Evolutionary conservation across 345 rosid species (phyloP), one percentile per base, ranked within the genome.

Genomic region (Gossypium herbaceum): DNA sequence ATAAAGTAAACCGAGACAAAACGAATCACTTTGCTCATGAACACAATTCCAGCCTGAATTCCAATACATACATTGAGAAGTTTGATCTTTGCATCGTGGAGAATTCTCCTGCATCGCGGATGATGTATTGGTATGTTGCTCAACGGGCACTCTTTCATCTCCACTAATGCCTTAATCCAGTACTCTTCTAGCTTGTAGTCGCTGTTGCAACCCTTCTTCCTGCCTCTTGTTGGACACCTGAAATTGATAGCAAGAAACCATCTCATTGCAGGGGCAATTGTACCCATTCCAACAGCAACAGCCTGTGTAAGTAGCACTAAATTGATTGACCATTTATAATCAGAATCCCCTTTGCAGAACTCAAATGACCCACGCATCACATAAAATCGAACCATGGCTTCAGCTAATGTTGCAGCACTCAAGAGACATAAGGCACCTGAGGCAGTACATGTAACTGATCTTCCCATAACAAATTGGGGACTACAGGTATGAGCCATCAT

Each of bases 401-500:
- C 86, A n/a, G 86, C 95, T 29, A 94, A 59, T 51, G 83, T 82
- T 76, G 75, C 10, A 25, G 94, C 89, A 52, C 86, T 72, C 47
- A 90, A 73, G n/a, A 94, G 87, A 78, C 94, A 88, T 19, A 92
- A 60, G 9, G 92, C 94, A 48, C 98, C 95, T 9, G 97, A 82
- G 65, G 98, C 94, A 68, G 86, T 79, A 58, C 97, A 91, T 9
- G 97, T 92, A 27, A 87, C 97, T 0, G 93, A 94, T 60, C 95
- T 87, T 39, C 87, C 95, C 64, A 90, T 79, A 55, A 94, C 97
- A 51, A 91, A 92, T 75, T 94, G 98, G 12, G 97, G 98, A 71
- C 88, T 88, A 76, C 91, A 68, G 55, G 97, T 92, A 74, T 92
- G 86, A 73, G 98, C 94, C 97, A 92, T 92, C 90, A 94, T 89